Base-by-base conservation (phyloP, 306 rosid species). In the Vigna radiata region DNA sequence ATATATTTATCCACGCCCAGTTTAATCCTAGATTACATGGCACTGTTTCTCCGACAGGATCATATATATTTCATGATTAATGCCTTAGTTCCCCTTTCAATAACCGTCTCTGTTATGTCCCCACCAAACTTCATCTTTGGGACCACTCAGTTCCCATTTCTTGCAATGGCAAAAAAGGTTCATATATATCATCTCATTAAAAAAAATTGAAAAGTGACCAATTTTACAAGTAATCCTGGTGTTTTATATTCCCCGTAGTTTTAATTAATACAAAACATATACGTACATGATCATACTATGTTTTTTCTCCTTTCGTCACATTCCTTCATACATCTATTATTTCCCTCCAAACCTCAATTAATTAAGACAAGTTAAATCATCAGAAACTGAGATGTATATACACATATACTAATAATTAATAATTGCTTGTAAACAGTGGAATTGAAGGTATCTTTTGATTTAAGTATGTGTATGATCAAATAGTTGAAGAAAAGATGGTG, bases 101-200 rank as follows among this genome's bases (percentile, higher is more conserved):
- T 68, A 73, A 81, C 83, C 27, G 76, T 81, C 75, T 46, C 79
- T 44, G 2, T 44, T 3, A 79, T 79, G 54, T 66, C 70, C 79
- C 83, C 84, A 82, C 68, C 33, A 68, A 70, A 72, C 65, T 59
- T 65, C 49, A 8, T 9, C 6, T 8, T 56, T 64, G 84, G 86
- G 86, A 76, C 84, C 86, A 79, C 68, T 11, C 11, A 6, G 18
- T 48, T 17, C 29, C 76, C 75, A 41, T 79, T 82, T 82, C 81
- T 80, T 79, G 78, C 83, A 76, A 74, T 54, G 73, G 67, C 68
- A 83, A 86, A 83, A 83, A 65, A 62, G 87, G 78, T 82, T 37
- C 67, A 67, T 19, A 65, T 41, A 65, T 65, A 65, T 83, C 88
- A 78, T 74, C 83, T 70, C 61, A 76, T 59, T 58, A 69, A 46